These are phyloP conservation scores for Brettanomyces naardenensis DNA, from an alignment of 805 yeast species.

Conservation along the genomic window DNA sequence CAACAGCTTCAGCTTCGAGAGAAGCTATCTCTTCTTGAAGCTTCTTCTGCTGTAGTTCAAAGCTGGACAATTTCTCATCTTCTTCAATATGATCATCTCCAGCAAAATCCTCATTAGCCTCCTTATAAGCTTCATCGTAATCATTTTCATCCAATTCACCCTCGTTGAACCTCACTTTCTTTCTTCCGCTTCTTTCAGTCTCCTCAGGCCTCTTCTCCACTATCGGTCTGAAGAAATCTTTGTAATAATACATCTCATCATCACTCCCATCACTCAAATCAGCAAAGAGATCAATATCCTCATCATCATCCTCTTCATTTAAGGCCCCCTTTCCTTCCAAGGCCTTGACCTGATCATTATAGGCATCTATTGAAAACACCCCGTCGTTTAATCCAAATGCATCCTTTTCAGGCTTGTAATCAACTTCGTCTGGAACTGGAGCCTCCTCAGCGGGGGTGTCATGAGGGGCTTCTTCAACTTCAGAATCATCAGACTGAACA, in stretches of 20 bases:
- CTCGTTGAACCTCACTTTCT: conserved; percentile 14
- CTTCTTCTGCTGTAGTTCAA: conserved; percentile 73
- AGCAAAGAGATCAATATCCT: conserved; percentile 45
- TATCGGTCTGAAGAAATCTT: conserved; percentile 53
- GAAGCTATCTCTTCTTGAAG: conserved; percentile 70
- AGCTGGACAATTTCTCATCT: conserved; percentile 49
- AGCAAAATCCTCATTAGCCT: conserved; percentile 56
- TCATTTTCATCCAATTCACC: conserved; percentile 53
- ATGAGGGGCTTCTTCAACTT: conserved; percentile 23
- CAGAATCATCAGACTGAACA: conserved; percentile 26
- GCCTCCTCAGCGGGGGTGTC: conserved; percentile 29
- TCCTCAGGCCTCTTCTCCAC: conserved; percentile 12
- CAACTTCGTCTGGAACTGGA: conserved; percentile 36
- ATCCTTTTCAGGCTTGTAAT: conserved; percentile 32
- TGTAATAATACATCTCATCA: conserved; percentile 44
- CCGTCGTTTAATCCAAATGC: conserved; percentile 68
- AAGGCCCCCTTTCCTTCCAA: conserved; percentile 32
- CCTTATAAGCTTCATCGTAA: conserved; percentile 49
- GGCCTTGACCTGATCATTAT: conserved; percentile 27
- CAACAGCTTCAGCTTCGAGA: conserved; percentile 81
- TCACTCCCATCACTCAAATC: conserved; percentile 40
- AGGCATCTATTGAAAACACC: conserved; percentile 78
- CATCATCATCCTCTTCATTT: conserved; percentile 36
- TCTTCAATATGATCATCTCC: conserved; percentile 31
- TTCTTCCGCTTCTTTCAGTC: conserved; percentile 8